phyloP scores from a whole-genome alignment of 192 early-diverging fungal species.

The Backusella tarrabulga region DNA sequence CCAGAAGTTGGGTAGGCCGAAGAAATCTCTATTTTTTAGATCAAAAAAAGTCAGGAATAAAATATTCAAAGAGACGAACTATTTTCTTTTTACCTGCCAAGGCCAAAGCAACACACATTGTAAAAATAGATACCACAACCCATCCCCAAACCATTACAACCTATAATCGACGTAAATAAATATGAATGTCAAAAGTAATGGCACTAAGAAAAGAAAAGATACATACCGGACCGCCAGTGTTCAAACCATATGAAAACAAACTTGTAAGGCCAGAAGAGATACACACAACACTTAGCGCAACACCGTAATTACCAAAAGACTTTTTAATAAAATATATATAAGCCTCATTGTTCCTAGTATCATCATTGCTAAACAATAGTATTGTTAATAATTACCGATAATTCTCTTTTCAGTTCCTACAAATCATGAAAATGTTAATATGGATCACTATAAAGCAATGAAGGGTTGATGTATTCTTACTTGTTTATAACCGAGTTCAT shows the following conservation, averaged over 20 bases:
- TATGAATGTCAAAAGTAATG: background rate
- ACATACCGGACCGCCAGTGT: slow-evolving; percentile 45
- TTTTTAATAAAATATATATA: background rate
- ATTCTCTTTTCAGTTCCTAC: slow-evolving; percentile 4
- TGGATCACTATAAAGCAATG: background rate
- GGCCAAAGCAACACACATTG: slow-evolving; percentile 38
- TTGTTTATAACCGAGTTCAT: slow-evolving; percentile 49
- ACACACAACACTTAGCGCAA: slow-evolving; percentile 48
- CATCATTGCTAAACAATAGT: background rate
- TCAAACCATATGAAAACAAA: slow-evolving; percentile 43
- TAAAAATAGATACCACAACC: slow-evolving; percentile 42
- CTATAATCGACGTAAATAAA: background rate
- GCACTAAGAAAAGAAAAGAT: background rate
- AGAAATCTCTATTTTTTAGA: slow-evolving; percentile 35
- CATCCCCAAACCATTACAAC: slow-evolving; percentile 38
- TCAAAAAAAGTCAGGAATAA: background rate
- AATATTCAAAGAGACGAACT: background rate
- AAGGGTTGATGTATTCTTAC: background rate
- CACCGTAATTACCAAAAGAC: slow-evolving; percentile 33
- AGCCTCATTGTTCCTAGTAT: background rate
- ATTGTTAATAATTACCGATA: background rate
- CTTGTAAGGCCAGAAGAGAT: slow-evolving; percentile 47
- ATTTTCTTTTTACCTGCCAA: slow-evolving; percentile 29
- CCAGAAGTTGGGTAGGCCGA: slow-evolving; percentile 47
- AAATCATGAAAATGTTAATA: background rate